Base-by-base conservation (phyloP, 2,329 filamentous ascomycete genomes). In the Penicillium concentricum region DNA sequence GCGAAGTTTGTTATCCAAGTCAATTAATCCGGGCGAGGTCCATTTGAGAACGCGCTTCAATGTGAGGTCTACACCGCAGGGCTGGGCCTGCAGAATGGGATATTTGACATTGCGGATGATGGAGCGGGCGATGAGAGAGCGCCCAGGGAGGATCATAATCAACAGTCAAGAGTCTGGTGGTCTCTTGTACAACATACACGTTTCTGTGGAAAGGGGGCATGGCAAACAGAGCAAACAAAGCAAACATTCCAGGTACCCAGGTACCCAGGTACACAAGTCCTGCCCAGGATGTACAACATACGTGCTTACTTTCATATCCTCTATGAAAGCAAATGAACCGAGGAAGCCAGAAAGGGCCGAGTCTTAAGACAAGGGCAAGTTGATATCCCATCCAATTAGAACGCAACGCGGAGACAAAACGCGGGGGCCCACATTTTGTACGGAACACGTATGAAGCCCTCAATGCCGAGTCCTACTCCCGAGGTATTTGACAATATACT, bases 41-140 rank as follows among this genome's bases (percentile, higher is more conserved):
- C 68, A 73, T 47, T 39, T 41, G 5, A 61, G 62, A 24, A 73
- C 51, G 32, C 60, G 63, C 7, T 58, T 58, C 1, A 73, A 53
- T 6, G 68, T 67, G 7, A 73, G 65, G 52, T 73, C 70, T 41
- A 72, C 54, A 6, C 71, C 67, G 38, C 71, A 73, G 10, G 71
- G 71, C 47, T 73, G 69, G 49, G 60, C 56, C 45, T 73, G 70
- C 8, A 65, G 59, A 22, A 41, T 20, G 38, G 52, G 42, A 8
- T 54, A 30, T 28, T 38, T 60, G 12, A 70, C 41, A 48, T 65
- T 64, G 30, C 57, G 61, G 9, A 69, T 56, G 12, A 69, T 46
- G 1, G 57, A 38, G 47, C 61, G 67, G n/a, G 51, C 48, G 18
- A 66, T 34, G 26, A 68, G 57, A 49, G 56, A 44, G 32, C 15